Conservation (phyloP, 192 early-diverging fungal species). For the Ambispora gerdemannii region DNA sequence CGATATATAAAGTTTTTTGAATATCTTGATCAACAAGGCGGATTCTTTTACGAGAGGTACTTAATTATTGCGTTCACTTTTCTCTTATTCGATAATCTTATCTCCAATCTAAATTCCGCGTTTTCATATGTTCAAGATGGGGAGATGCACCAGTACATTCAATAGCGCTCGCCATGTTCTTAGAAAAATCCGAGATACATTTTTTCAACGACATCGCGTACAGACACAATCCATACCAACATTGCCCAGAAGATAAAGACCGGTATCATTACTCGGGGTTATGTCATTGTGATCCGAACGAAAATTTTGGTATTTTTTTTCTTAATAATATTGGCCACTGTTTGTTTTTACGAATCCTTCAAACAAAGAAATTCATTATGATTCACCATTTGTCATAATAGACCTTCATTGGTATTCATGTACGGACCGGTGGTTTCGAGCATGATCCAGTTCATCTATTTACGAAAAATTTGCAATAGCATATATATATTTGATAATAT, state of each 20-base stretch:
- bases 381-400: neutral
- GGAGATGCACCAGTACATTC: conserved; percentile 76
- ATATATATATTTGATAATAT: too few relatives aligned
- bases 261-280: conserved; percentile 39
- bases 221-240: conserved; percentile 61
- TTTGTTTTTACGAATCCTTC: too few relatives aligned
- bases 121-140: conserved; percentile 53
- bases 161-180: conserved; percentile 60
- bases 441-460: too few relatives aligned
- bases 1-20: conserved; percentile 63
- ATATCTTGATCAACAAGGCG: conserved; percentile 71
- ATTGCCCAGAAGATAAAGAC: conserved; percentile 62
- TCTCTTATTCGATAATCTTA: neutral
- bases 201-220: conserved; percentile 78
- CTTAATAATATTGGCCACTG: neutral
- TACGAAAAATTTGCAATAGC: too few relatives aligned
- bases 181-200: conserved; percentile 65
- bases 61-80: neutral
- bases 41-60: conserved; percentile 86
- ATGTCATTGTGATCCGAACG: conserved; percentile 48
- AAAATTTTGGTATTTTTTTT: conserved; percentile 49
- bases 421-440: neutral
- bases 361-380: too few relatives aligned
- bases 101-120: neutral
- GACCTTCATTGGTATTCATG: neutral